These are phyloP conservation scores for Neopestalotiopsis sp. DNA, from an alignment of 2,329 filamentous ascomycete genomes.

Conservation along the genomic window DNA sequence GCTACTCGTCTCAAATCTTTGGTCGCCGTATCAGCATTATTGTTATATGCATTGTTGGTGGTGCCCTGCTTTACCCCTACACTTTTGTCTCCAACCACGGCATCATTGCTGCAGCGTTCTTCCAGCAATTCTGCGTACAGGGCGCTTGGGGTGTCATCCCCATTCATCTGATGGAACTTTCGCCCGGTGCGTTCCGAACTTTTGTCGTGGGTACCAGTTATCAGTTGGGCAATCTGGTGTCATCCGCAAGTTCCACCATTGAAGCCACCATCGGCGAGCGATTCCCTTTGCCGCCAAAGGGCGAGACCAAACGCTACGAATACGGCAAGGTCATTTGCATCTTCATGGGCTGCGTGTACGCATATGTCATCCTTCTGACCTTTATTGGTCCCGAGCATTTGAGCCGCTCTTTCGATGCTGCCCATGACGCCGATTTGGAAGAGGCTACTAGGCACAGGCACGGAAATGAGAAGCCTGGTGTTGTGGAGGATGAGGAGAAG, in stretches of 20 bases:
- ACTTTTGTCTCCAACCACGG: conserved; percentile 67
- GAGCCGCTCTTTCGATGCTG: conserved; percentile 55
- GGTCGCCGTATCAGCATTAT: conserved; percentile 75
- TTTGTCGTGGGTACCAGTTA: conserved; percentile 78
- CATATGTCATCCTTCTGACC: conserved; percentile 65
- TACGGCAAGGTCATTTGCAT: conserved; percentile 89
- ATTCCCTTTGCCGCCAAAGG: conserved; percentile 70
- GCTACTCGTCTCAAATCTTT: conserved; percentile 72
- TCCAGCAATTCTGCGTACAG: conserved; percentile 81
- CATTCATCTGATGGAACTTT: conserved; percentile 80
- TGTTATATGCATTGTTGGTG: conserved; percentile 67
- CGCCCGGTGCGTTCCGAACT: conserved; percentile 73
- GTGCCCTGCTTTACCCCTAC: conserved; percentile 84
- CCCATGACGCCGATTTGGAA: conserved; percentile 52
- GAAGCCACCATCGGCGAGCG: conserved; percentile 76
- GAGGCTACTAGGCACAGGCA: conserved; percentile 44
- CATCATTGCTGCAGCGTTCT: conserved; percentile 82
- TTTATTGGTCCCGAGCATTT: conserved; percentile 66
- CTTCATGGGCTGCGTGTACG: conserved; percentile 86
- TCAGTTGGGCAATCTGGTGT: conserved; percentile 79
- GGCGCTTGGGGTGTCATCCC: conserved; percentile 80
- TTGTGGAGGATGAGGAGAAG: conserved; percentile 36
- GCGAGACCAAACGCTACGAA: conserved; percentile 61
- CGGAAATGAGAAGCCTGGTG: conserved; percentile 22
- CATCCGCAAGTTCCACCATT: conserved; percentile 74